Evolutionary conservation across 176 grass and related monocot species (phyloP).

Genomic region (Eleusine coracana): DNA sequence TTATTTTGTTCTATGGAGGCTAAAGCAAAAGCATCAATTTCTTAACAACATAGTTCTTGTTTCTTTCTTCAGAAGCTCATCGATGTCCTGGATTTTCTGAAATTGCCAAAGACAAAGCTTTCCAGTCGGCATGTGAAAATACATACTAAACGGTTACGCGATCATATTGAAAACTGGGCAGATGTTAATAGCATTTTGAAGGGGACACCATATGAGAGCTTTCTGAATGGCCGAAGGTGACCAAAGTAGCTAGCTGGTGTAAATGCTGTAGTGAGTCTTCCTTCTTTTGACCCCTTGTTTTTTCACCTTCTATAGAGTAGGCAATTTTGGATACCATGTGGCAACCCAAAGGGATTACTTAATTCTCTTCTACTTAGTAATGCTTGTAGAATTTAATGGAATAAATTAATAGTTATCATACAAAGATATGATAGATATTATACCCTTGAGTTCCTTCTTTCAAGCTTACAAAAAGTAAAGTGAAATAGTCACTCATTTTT

Average conservation of each 20-base stretch:
- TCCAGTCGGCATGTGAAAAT: slow-evolving; percentile 90
- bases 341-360: slow-evolving; percentile 24
- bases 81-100: slow-evolving; percentile 83
- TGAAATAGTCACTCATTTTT: slow-evolving; percentile 18
- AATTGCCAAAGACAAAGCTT: slow-evolving; percentile 64
- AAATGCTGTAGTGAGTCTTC: slow-evolving; percentile 43
- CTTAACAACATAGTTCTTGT: slow-evolving; percentile 9
- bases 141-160: slow-evolving; percentile 63
- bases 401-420: slow-evolving; percentile 37
- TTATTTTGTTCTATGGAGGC: slow-evolving; percentile 15
- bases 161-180: slow-evolving; percentile 87
- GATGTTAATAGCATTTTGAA: slow-evolving; percentile 70
- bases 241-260: slow-evolving; percentile 39
- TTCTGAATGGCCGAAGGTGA: slow-evolving; percentile 61
- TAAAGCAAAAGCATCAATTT: neutral
- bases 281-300: slow-evolving; percentile 24
- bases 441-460: neutral
- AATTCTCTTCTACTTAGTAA: slow-evolving; percentile 6
- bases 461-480: neutral
- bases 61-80: slow-evolving; percentile 66
- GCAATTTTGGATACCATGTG: slow-evolving; percentile 33
- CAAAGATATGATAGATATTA: slow-evolving; percentile 28
- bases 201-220: slow-evolving; percentile 63
- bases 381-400: slow-evolving; percentile 27
- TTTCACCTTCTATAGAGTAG: slow-evolving; percentile 6